Base-by-base conservation (phyloP, 225 moss, liverwort and hornwort species). In the Straminergon stramineum region DNA sequence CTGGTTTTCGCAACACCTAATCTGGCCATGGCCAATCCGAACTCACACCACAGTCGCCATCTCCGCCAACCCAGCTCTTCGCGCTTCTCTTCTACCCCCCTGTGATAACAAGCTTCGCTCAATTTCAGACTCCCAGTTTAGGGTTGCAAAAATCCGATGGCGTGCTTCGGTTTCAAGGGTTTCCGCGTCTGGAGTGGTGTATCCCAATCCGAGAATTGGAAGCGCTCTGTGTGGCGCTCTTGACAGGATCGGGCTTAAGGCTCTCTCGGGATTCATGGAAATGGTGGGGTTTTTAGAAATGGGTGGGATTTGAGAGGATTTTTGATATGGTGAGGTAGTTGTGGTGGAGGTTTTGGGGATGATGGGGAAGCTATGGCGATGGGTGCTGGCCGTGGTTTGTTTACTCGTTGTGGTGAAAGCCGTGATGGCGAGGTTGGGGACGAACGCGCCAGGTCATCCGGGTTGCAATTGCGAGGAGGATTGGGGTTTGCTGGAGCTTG, bases 401-500 rank as follows among this genome's bases (percentile, higher is more conserved):
- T 87, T 93, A 9, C 85, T 93, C 51, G 77, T 91, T 83, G 90
- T 71, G 52, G 92, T 86, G 61, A 86, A 84, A 83, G 94, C 91
- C n/a, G 96, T 91, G 87, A 82, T 95, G 57, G 95, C 97, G 83
- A 95, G 93, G 55, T 92, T 91, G 76, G 91, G 94, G 58, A 91
- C 88, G 16, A 92, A 89, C 73, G 90, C 95, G 37, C 89, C 94
- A 62, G 95, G 93, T 39, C 93, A 90, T 52, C 94, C 95, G 31
- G 92, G 94, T 23, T 98, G 98, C 89, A 94, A 93, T 84, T 98
- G 97, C 89, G 98, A 97, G 79, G 98, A 98, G 90, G 95, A 97
- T 63, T 95, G 94, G 94, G 94, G 93, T 37, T 63, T 96, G 88
- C 92, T 93, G 9, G 96, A 95, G 90, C 91, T 95, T 15, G 95